phyloP scores from a whole-genome alignment of 129 eudicot genomes.

The Flaveria robusta region DNA sequence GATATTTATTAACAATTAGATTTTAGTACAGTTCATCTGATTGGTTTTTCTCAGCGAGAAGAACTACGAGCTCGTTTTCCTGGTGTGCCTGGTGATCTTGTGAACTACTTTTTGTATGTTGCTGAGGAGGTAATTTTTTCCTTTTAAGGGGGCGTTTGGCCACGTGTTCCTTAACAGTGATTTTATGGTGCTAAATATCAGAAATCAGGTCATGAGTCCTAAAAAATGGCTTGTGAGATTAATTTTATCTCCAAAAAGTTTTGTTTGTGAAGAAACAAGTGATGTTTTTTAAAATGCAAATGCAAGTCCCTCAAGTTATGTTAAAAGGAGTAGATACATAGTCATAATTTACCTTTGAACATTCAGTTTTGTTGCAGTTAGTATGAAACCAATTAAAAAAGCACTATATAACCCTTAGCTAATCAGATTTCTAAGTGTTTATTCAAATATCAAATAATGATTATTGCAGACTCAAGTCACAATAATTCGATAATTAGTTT shows the following conservation, averaged over 20 bases:
- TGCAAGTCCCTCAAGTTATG: not conserved
- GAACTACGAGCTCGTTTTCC: slow-evolving; percentile 99
- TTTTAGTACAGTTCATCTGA: slow-evolving; percentile 10
- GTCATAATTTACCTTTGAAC: not conserved
- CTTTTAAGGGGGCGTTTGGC: not conserved
- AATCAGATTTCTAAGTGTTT: no score
- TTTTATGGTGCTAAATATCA: not conserved
- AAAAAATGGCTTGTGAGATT: not conserved
- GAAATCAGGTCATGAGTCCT: not conserved
- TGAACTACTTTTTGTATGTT: slow-evolving; percentile 93
- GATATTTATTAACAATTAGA: not conserved
- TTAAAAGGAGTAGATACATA: slow-evolving; percentile 2
- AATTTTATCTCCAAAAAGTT: not conserved
- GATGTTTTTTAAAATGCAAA: not conserved
- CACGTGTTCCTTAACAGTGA: slow-evolving; percentile 6
- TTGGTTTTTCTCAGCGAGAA: slow-evolving; percentile 63
- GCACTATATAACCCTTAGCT: no score
- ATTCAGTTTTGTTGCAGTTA: no score
- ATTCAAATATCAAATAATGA: no score
- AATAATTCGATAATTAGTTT: not conserved
- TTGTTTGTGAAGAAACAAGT: not conserved
- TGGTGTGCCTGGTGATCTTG: slow-evolving; percentile 98
- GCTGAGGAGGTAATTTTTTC: slow-evolving; percentile 88
- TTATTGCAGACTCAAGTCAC: no score
- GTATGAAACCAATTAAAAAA: no score